A percentile compares a stretch with the other conserved stretches of the same genome.
phyloP scores from a whole-genome alignment of 306 rosid species.

The Crotalaria pallida region DNA sequence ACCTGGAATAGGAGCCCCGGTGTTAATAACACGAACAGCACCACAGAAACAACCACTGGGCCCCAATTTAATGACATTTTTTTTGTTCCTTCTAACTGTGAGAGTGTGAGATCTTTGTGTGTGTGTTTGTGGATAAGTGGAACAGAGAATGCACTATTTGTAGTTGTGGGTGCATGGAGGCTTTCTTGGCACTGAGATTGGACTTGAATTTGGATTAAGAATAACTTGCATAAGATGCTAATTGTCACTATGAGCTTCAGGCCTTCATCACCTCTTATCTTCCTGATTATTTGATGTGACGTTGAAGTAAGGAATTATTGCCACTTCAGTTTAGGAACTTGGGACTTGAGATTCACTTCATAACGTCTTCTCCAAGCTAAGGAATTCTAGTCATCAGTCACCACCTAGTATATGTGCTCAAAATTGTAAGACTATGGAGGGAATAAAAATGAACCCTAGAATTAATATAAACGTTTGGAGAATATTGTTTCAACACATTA shows the following conservation, averaged over 20 bases:
- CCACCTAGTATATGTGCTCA: background rate
- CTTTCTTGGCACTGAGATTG: slow-evolving; percentile 1
- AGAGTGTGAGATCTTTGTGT: background rate
- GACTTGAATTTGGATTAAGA: slow-evolving; percentile 30
- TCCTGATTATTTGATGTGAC: background rate
- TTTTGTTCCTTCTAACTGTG: background rate
- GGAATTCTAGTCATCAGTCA: background rate
- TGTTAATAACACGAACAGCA: slow-evolving; percentile 62
- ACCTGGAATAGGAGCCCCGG: slow-evolving; percentile 61
- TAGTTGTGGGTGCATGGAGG: background rate
- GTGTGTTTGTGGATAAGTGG: background rate
- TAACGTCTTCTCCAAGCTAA: background rate
- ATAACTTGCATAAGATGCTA: slow-evolving; percentile 38
- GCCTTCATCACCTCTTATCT: too few relatives aligned
- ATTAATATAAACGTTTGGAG: too few relatives aligned
- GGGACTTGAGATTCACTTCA: background rate
- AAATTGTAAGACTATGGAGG: too few relatives aligned
- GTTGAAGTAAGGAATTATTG: slow-evolving; percentile 29
- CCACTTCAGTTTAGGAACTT: background rate
- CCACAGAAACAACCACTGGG: slow-evolving; percentile 67
- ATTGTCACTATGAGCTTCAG: background rate
- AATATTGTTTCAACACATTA: too few relatives aligned
- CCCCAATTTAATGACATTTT: slow-evolving; percentile 71
- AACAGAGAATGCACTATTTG: background rate
- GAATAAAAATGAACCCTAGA: too few relatives aligned